phyloP scores from a whole-genome alignment of 23 red algal species.

The Cyanidiococcus yangmingshanensis region DNA sequence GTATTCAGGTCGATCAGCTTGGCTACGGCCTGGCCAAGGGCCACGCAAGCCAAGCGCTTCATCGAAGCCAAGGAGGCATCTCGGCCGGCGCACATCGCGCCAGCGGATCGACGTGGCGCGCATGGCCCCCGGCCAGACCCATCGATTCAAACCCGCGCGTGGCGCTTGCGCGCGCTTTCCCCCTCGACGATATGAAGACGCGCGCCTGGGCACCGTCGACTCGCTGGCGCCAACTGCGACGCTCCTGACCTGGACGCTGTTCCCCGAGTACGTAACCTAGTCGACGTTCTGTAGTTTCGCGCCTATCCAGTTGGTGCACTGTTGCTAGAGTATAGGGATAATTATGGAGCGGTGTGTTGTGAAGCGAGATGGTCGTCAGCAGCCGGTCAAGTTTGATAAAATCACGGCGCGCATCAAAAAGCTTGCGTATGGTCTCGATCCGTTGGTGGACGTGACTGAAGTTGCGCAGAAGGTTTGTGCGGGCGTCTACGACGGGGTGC shows the following conservation, averaged over 20 bases:
- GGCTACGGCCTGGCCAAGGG: too few species aligned
- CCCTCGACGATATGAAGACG: background rate
- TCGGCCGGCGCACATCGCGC: too few species aligned
- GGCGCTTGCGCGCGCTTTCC: background rate
- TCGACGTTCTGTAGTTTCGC: background rate
- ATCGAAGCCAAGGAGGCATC: too few species aligned
- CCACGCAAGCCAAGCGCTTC: too few species aligned
- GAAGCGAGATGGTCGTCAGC: constrained; percentile 85
- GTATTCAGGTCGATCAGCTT: too few species aligned
- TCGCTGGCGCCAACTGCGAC: too few species aligned
- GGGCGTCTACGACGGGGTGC: constrained; percentile 93
- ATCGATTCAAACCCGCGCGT: background rate
- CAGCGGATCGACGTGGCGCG: too few species aligned
- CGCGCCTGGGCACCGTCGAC: too few species aligned
- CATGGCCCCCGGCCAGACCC: too few species aligned
- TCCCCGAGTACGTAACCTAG: background rate
- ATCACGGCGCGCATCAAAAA: constrained; percentile 98
- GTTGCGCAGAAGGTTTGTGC: constrained; percentile 91
- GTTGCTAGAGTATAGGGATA: background rate
- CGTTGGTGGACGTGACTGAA: constrained; percentile 96
- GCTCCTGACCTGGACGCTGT: background rate
- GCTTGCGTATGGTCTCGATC: constrained; percentile 86
- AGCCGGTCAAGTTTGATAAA: constrained; percentile 99
- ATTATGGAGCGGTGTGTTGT: constrained; percentile 85
- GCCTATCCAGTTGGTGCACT: background rate